phyloP scores from a whole-genome alignment of 2,329 filamentous ascomycete genomes.

The Penicillium sp. region DNA sequence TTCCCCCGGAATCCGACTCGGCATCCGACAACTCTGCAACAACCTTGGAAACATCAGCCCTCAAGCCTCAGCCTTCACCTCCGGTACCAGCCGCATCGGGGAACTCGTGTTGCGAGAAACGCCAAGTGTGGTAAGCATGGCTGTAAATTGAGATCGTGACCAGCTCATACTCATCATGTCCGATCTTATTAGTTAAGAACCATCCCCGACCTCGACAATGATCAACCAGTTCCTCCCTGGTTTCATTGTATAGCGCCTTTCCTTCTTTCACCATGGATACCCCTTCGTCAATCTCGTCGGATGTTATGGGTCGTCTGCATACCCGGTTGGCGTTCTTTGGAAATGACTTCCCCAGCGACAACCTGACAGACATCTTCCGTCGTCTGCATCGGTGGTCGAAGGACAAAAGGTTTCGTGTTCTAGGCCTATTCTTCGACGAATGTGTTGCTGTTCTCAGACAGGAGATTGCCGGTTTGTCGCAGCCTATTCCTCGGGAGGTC shows the following conservation, averaged over 20 bases:
- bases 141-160: no score
- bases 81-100: no score
- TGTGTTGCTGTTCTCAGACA: constrained; percentile 45
- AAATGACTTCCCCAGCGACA: constrained; percentile 48
- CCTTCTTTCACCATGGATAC: neutral
- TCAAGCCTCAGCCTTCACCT: neutral
- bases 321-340: constrained; percentile 47
- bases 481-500: constrained; percentile 18
- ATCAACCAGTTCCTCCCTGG: neutral
- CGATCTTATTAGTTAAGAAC: no score
- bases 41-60: no score
- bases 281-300: constrained; percentile 3
- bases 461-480: constrained; percentile 38
- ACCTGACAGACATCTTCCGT: constrained; percentile 47
- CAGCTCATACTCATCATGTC: no score
- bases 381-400: constrained; percentile 48
- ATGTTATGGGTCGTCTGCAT: neutral
- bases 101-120: no score
- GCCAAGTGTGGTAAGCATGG: no score
- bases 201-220: neutral
- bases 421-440: constrained; percentile 50
- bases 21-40: constrained; percentile 1
- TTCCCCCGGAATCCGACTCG: constrained; percentile 4
- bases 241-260: neutral
- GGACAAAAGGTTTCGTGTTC: constrained; percentile 36